Evolutionary conservation across 2,329 filamentous ascomycete genomes (phyloP), one percentile per base, ranked within the genome.

Genomic region (Fusarium verticillioides): DNA sequence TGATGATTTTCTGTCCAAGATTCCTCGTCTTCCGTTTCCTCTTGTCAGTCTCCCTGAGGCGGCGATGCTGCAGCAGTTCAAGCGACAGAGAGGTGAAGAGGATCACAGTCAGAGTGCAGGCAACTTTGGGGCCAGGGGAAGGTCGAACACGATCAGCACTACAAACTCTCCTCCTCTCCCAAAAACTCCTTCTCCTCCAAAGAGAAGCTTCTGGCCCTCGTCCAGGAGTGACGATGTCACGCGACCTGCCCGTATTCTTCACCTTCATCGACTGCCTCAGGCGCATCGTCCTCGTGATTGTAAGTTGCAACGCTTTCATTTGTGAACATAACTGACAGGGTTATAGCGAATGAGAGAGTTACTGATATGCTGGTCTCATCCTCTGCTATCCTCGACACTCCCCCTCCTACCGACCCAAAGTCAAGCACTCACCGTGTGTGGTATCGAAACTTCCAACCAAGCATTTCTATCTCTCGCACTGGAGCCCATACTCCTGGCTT

Each of bases 31-130:
- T 4, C 81, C 78, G 3, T 83, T 84, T 40, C 78, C 79, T 15
- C 76, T 84, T 18, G 80, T 84, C 52, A 82, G 82, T 59, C 73
- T 84, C 21, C 78, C 79, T 2, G 82, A 83, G 40, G 82, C 82
- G 19, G 81, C 82, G 5, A 77, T 77, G 66, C 34, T 81, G 23
- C 82, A 83, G 50, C 76, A 77, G 12, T 74, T 78, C 30, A 79
- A 81, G 26, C 68, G 80, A 44, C 76, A 80, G 23, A 66, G 80
- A 19, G 82, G 82, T 11, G 80, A 83, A 52, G 82, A 83, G 60
- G 82, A 83, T 40, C 81, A 83, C 52, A 83, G 80, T 2, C 78
- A 82, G 39, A 64, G 72, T 7, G 76, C 72, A 5, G 65, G 69
- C 3, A 78, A 76, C 0, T 82, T 82, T 63, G 77, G 40, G 3